phyloP scores from a whole-genome alignment of 805 yeast species.

The Sugiyamaella boreocaroliniensis region DNA sequence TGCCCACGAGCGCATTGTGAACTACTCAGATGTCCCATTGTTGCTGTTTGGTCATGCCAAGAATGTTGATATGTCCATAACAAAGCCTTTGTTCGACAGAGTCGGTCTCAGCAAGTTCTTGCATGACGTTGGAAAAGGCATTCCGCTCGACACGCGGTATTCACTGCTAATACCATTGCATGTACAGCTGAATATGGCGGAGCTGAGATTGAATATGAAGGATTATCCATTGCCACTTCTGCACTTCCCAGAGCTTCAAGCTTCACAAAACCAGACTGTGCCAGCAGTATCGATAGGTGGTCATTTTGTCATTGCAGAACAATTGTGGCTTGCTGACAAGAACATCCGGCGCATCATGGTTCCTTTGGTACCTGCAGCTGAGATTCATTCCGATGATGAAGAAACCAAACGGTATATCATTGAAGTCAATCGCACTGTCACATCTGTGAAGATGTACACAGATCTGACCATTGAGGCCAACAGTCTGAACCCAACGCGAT shows the following conservation, averaged over 20 bases:
- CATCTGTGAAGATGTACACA: constrained; percentile 66
- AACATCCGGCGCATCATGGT: constrained; percentile 56
- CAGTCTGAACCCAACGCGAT: constrained; percentile 52
- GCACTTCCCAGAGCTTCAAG: constrained; percentile 53
- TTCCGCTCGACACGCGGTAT: constrained; percentile 63
- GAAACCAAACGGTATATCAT: constrained; percentile 44
- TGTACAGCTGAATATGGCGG: constrained; percentile 50
- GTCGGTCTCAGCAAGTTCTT: constrained; percentile 55
- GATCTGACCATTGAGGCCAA: constrained; percentile 50
- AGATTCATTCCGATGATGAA: constrained; percentile 25
- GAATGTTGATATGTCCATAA: constrained; percentile 43
- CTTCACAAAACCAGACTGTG: constrained; percentile 28
- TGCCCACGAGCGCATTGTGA: constrained; percentile 41
- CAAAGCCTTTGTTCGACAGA: constrained; percentile 46
- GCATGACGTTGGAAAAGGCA: constrained; percentile 70
- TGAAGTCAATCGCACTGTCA: constrained; percentile 65
- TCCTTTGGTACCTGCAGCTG: constrained; percentile 46
- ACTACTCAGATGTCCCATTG: constrained; percentile 43
- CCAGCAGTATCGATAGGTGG: constrained; percentile 44
- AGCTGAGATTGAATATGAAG: constrained; percentile 62
- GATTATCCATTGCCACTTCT: constrained; percentile 84
- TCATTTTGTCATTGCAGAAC: constrained; percentile 64
- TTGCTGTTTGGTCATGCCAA: constrained; percentile 46
- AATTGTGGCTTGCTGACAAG: constrained; percentile 41
- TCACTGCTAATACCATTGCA: constrained; percentile 62